Evolutionary conservation across 1,139 yeast genomes (phyloP).

Genomic region (Pneumocystis jirovecii): DNA sequence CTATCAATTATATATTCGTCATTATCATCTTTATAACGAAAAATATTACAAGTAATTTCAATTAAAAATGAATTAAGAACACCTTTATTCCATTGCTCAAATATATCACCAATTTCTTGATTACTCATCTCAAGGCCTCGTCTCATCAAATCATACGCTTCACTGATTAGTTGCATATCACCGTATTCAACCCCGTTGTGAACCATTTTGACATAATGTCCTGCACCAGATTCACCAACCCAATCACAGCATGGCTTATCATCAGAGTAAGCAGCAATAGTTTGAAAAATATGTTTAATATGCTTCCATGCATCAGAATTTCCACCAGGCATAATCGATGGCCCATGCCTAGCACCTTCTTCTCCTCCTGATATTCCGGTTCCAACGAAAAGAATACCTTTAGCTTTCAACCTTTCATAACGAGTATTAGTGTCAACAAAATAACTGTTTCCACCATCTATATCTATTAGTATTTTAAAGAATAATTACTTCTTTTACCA

Average conservation of each 20-base stretch:
- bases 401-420: conserved; percentile 67
- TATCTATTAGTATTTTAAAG: neutral
- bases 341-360: conserved; percentile 99
- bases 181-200: conserved; percentile 99
- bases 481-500: conserved; percentile 4
- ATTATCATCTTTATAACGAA: conserved; percentile 71
- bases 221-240: conserved; percentile 99
- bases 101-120: conserved; percentile 88
- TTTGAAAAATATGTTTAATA: conserved; percentile 90
- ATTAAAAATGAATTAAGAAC: conserved; percentile 92
- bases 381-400: conserved; percentile 89
- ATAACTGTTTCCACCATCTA: conserved; percentile 98
- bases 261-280: conserved; percentile 87
- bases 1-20: conserved; percentile 90
- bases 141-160: conserved; percentile 92
- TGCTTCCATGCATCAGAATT: conserved; percentile 97
- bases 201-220: conserved; percentile 98
- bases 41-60: conserved; percentile 92
- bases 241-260: conserved; percentile 99
- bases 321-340: conserved; percentile 99
- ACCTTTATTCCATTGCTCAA: conserved; percentile 90
- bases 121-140: conserved; percentile 81
- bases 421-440: conserved; percentile 98
- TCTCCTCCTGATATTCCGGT: conserved; percentile 99
- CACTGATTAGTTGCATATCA: conserved; percentile 98